Evolutionary conservation across 2,329 filamentous ascomycete species (phyloP).

Genomic region (Chaetomium sp.): DNA sequence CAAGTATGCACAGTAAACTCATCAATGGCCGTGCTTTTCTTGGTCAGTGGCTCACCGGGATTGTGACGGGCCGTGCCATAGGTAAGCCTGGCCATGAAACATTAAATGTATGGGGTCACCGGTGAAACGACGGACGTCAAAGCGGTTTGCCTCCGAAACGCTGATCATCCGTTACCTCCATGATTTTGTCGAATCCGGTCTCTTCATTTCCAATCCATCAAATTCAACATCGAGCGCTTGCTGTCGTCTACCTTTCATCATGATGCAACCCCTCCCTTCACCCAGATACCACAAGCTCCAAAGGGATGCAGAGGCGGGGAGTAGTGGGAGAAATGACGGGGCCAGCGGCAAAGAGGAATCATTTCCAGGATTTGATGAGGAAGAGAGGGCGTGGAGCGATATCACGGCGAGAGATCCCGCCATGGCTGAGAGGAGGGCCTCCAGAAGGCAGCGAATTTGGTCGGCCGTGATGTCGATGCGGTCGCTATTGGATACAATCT

Average conservation of each 20-base stretch:
- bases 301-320: neutral
- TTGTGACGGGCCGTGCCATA: neutral
- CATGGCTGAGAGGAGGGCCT: neutral
- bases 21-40: no score
- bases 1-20: no score
- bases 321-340: neutral
- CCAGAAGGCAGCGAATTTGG: neutral
- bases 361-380: neutral
- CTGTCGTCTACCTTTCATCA: neutral
- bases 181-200: neutral
- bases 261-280: neutral
- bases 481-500: neutral
- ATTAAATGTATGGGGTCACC: neutral
- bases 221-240: neutral
- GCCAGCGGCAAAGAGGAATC: neutral
- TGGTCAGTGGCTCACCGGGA: no score
- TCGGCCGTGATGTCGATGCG: neutral
- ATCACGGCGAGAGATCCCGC: neutral
- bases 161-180: neutral
- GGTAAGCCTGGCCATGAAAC: neutral
- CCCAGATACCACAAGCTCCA: neutral
- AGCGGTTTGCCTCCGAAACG: neutral
- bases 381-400: neutral
- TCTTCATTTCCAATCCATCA: neutral
- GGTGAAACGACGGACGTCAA: neutral